Evolutionary conservation across 164 flowering plant species (phyloP).

Genomic region (Nelumbo lutea): DNA sequence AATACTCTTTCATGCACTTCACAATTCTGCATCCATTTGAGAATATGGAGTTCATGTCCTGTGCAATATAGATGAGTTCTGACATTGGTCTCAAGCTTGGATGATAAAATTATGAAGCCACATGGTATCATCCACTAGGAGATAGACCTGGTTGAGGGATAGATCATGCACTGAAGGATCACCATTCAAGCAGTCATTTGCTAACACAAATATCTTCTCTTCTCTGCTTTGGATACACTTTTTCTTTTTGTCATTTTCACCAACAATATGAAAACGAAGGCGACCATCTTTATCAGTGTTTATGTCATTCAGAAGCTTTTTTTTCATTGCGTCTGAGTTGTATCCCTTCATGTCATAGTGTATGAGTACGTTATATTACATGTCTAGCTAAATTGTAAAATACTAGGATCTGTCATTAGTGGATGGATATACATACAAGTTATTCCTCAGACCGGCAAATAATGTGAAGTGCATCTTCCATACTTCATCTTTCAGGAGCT

Average conservation of each 20-base stretch:
- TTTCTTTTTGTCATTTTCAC: conserved; percentile 77
- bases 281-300: conserved; percentile 78
- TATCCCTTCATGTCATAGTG: conserved; percentile 76
- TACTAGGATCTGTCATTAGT: background rate
- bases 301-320: conserved; percentile 83
- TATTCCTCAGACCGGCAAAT: conserved; percentile 82
- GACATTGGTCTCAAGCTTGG: background rate
- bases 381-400: conserved; percentile 8
- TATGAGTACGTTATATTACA: conserved; percentile 14
- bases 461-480: conserved; percentile 77
- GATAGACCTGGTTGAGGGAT: conserved; percentile 77
- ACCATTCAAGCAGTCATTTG: conserved; percentile 94
- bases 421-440: conserved; percentile 50
- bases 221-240: conserved; percentile 92
- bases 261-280: conserved; percentile 80
- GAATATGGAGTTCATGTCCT: conserved; percentile 88
- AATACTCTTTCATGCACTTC: conserved; percentile 94
- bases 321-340: conserved; percentile 96
- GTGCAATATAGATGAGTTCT: conserved; percentile 8
- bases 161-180: conserved; percentile 85
- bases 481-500: conserved; percentile 58
- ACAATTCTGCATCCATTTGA: conserved; percentile 87
- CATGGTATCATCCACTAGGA: background rate
- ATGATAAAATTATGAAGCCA: no score
- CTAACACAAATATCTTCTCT: conserved; percentile 89